phyloP scores from a whole-genome alignment of 805 yeast species.

The Pichia phayaonensis region DNA sequence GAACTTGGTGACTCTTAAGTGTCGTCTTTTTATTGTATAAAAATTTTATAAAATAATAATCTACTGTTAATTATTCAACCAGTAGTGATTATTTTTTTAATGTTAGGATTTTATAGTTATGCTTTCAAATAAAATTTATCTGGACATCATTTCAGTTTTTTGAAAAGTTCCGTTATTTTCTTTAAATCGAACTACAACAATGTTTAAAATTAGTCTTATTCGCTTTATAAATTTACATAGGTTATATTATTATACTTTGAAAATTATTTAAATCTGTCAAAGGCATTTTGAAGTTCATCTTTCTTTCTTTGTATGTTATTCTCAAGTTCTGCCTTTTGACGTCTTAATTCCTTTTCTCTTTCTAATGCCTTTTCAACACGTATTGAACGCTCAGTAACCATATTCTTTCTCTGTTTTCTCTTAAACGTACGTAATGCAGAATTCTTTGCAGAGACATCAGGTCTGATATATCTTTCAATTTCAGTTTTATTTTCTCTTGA shows the following conservation, averaged over 20 bases:
- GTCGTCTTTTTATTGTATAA: neutral
- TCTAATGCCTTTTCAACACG: slow-evolving; percentile 68
- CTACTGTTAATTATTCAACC: neutral
- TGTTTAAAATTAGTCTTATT: too few relatives aligned
- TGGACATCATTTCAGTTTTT: too few relatives aligned
- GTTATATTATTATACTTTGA: neutral
- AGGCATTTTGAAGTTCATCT: slow-evolving; percentile 43
- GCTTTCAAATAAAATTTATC: too few relatives aligned
- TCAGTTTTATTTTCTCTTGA: slow-evolving; percentile 35
- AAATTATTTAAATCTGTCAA: slow-evolving; percentile 38
- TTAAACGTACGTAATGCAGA: slow-evolving; percentile 73
- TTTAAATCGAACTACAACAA: too few relatives aligned
- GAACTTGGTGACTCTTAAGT: slow-evolving; percentile 7
- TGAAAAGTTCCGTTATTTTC: too few relatives aligned
- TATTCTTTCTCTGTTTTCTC: slow-evolving; percentile 78
- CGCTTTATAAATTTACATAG: neutral
- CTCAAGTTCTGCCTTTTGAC: slow-evolving; percentile 37
- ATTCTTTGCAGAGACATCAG: slow-evolving; percentile 71
- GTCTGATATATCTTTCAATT: slow-evolving; percentile 50
- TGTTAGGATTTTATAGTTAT: neutral
- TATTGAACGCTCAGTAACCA: slow-evolving; percentile 75
- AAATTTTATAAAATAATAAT: too few relatives aligned
- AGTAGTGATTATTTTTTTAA: too few relatives aligned
- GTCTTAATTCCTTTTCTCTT: slow-evolving; percentile 65
- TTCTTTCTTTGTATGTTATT: slow-evolving; percentile 45